Percentiles rank a stretch among this genome's conserved stretches.
Evolutionary conservation across 1,139 yeast species (phyloP).

Genomic region (Yamadazyma triangularis): DNA sequence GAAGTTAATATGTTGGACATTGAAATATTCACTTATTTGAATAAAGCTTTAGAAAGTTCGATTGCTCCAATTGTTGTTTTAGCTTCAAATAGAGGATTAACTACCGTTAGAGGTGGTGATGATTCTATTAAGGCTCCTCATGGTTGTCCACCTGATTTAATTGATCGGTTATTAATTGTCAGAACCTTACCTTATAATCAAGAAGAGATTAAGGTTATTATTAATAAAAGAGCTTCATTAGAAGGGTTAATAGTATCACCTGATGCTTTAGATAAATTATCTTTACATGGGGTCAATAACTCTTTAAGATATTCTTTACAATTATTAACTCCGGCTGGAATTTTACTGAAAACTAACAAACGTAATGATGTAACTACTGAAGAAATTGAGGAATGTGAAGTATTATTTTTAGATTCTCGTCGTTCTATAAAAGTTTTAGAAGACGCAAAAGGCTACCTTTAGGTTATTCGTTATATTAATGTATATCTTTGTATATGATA

Average conservation of each 20-base stretch:
- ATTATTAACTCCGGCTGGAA: conserved; percentile 84
- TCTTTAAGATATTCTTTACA: conserved; percentile 91
- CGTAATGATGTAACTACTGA: conserved; percentile 62
- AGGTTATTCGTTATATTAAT: conserved; percentile 5
- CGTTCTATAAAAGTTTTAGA: conserved; percentile 80
- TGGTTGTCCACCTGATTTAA: conserved; percentile 93
- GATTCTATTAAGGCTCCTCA: conserved; percentile 81
- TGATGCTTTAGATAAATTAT: conserved; percentile 69
- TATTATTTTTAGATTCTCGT: conserved; percentile 81
- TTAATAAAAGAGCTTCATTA: conserved; percentile 72
- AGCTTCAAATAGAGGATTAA: conserved; percentile 93
- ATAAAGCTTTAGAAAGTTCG: conserved; percentile 85
- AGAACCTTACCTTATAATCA: conserved; percentile 82
- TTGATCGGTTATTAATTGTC: conserved; percentile 86
- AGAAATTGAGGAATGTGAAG: conserved; percentile 85
- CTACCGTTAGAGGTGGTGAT: conserved; percentile 88
- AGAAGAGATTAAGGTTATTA: conserved; percentile 79
- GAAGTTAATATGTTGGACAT: conserved; percentile 98
- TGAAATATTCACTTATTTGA: conserved; percentile 90
- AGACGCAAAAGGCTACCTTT: conserved; percentile 45
- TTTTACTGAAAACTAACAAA: conserved; percentile 70
- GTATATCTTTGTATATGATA: not conserved
- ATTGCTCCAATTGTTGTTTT: conserved; percentile 94
- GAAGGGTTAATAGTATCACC: conserved; percentile 63
- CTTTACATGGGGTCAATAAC: conserved; percentile 66